A percentile compares a stretch with the other conserved stretches of the same genome.
These are phyloP conservation scores for Populus pruinosa DNA, from an alignment of 345 rosid species.

Conservation along the genomic window DNA sequence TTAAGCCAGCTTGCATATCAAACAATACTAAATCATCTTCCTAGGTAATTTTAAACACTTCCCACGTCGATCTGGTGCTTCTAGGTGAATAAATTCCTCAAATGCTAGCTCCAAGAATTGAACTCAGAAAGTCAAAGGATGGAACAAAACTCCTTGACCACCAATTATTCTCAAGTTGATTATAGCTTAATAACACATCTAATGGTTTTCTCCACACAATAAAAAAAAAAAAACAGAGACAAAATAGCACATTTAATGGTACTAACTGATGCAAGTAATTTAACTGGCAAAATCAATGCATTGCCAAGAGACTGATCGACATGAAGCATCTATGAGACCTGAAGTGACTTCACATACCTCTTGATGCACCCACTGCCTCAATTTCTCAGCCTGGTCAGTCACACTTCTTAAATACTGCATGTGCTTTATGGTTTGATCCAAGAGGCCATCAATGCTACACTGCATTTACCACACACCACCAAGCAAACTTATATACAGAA, in stretches of 20 bases:
- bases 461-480: constrained; percentile 24
- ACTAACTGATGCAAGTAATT: background rate
- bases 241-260: too few species aligned
- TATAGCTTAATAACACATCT: background rate
- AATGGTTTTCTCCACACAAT: background rate
- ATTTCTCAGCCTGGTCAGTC: constrained; percentile 51
- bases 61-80: too few species aligned
- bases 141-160: too few species aligned
- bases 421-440: constrained; percentile 54
- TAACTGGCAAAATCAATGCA: background rate
- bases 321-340: background rate
- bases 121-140: too few species aligned
- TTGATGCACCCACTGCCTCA: constrained; percentile 41
- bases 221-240: too few species aligned
- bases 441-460: constrained; percentile 73
- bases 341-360: constrained; percentile 34
- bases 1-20: too few species aligned
- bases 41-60: too few species aligned
- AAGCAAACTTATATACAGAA: background rate
- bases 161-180: background rate
- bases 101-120: too few species aligned
- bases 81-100: too few species aligned
- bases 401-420: constrained; percentile 50
- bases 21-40: too few species aligned
- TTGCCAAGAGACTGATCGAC: too few species aligned